Percentiles rank a stretch among this genome's conserved stretches.
Evolutionary conservation across 306 rosid species (phyloP).

Genomic region (Cucumis melo): DNA sequence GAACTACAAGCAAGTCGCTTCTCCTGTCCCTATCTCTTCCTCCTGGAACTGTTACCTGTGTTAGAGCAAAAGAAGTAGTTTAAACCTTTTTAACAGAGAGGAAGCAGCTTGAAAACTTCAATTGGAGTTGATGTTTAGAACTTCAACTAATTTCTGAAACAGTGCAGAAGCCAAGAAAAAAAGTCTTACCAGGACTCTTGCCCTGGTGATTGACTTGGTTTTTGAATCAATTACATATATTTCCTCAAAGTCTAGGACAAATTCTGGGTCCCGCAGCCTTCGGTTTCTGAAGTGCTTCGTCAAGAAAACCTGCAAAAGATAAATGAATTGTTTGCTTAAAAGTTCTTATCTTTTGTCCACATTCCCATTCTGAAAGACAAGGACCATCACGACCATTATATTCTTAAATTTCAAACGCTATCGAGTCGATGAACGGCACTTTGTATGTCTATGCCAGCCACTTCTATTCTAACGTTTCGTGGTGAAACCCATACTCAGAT

Average conservation of each 20-base stretch:
- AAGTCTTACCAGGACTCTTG: slow-evolving; percentile 61
- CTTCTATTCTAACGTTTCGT: background rate
- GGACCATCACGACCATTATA: background rate
- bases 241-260: slow-evolving; percentile 88
- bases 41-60: slow-evolving; percentile 75
- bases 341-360: background rate
- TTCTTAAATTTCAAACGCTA: background rate
- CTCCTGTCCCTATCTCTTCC: slow-evolving; percentile 80
- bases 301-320: slow-evolving; percentile 56
- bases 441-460: background rate
- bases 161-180: background rate
- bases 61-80: slow-evolving; percentile 4
- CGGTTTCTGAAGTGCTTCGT: slow-evolving; percentile 83
- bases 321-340: slow-evolving; percentile 6
- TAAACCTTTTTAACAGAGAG: background rate
- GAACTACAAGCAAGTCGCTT: slow-evolving; percentile 70
- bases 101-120: background rate
- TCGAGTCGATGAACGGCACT: background rate
- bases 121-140: background rate
- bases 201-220: slow-evolving; percentile 80
- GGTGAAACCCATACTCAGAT: background rate
- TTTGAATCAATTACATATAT: slow-evolving; percentile 79
- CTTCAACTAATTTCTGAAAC: background rate
- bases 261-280: slow-evolving; percentile 63
- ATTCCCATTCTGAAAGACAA: background rate